These are phyloP conservation scores for Dictyostelium intermedium DNA, from an alignment of 78 protist genomes.

Conservation along the genomic window DNA sequence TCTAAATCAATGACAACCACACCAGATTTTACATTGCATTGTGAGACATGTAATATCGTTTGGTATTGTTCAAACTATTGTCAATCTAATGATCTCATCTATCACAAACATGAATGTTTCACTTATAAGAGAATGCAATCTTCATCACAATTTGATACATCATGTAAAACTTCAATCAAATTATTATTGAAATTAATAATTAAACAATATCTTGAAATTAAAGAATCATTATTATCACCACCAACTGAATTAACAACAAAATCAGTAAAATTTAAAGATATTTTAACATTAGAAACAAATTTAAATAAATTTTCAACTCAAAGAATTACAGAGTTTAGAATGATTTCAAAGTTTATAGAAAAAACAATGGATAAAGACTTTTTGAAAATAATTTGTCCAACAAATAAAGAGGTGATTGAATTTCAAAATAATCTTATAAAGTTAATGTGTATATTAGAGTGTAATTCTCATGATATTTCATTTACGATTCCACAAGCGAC, in stretches of 20 bases:
- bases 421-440: slow-evolving; percentile 22
- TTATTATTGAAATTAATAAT: background rate
- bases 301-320: slow-evolving; percentile 8
- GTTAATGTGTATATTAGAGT: slow-evolving; percentile 52
- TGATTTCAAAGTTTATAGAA: background rate
- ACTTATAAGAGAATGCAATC: background rate
- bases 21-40: background rate
- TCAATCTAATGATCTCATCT: background rate
- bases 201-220: background rate
- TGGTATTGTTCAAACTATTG: slow-evolving; percentile 8
- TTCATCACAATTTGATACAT: background rate
- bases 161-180: background rate
- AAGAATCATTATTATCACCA: background rate
- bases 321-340: slow-evolving; percentile 4
- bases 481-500: slow-evolving; percentile 7
- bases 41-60: background rate
- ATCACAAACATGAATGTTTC: background rate
- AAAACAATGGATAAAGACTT: background rate
- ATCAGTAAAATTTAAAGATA: background rate
- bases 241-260: background rate
- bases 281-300: background rate
- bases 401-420: background rate
- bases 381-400: background rate
- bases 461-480: slow-evolving; percentile 52
- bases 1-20: background rate